Evolutionary conservation across 306 rosid genomes (phyloP), one percentile per base, ranked within the genome.

Genomic region (Potentilla sterilis): DNA sequence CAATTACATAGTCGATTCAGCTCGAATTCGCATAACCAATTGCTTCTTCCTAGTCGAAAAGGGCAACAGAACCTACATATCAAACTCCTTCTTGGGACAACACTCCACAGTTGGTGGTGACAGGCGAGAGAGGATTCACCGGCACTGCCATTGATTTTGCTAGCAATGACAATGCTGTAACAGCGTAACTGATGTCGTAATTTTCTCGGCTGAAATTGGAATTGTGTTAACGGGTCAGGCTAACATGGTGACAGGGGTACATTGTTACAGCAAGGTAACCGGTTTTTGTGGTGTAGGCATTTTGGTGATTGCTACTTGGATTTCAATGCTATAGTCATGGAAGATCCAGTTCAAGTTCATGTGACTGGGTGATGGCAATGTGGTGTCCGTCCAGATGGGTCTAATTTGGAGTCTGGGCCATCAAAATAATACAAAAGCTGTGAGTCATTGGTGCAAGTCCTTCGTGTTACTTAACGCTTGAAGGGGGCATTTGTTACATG

Each of bases 301-400:
- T 21, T 70, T 82, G 2, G 86, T 12, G 88, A 87, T 52, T 90
- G 90, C 70, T 87, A 88, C 78, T 9, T 90, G 58, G 96, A 90
- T 88, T 90, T 74, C 67, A 90, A 83, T 14, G 89, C 86, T 7
- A 83, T 88, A 41, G 91, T 88, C 16, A 82, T 87, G 85, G 96
- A 90, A 81, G 93, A 90, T 49, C 96, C 91, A 2, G 86, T 88
- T 61, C 93, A 90, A 79, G 93, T 87, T 81, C 96, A 90, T 84
- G 85, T 90, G 66, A 88, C 90, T 88, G 3, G 96, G 93, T 15
- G 88, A 81, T 75, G 93, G 91, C 47, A 88, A 82, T 71, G 37
- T 90, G 67, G 82, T 88, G 35, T 28, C 28, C 1, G 28, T 28
- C 28, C 28, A 28, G 28, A 28, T 28, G 28, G 28, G 28, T 28